A percentile compares a stretch with the other conserved stretches of the same genome.
Conservation (phyloP, 805 yeast species). For the Saccharomycopsis sp. region DNA sequence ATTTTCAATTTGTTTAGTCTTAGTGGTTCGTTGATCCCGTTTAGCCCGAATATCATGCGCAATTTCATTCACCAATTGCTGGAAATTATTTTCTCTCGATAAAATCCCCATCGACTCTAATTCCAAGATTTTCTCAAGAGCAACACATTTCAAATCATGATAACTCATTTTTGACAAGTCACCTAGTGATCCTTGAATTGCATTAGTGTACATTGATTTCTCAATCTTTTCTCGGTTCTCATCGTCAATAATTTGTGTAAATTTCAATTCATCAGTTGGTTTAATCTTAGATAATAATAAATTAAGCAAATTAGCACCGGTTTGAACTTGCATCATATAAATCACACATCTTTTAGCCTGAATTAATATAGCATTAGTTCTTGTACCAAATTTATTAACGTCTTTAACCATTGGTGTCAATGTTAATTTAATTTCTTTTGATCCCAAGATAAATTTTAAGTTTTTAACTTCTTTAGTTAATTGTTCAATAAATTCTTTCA, state of each 20-base stretch:
- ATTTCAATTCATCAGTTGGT: conserved; percentile 61
- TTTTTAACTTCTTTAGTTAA: conserved; percentile 6
- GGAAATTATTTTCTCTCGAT: conserved; percentile 64
- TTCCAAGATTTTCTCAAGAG: conserved; percentile 69
- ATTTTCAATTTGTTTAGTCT: conserved; percentile 30
- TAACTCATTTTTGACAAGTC: conserved; percentile 46
- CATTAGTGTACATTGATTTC: conserved; percentile 35
- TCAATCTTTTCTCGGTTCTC: conserved; percentile 37
- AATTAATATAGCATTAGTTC: conserved; percentile 50
- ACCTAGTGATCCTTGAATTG: conserved; percentile 41
- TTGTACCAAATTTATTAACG: conserved; percentile 38
- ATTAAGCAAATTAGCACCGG: conserved; percentile 57
- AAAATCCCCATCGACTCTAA: conserved; percentile 63
- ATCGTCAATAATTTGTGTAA: conserved; percentile 44
- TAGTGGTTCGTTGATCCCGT: conserved; percentile 30
- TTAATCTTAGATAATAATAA: conserved; percentile 59
- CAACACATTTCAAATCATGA: conserved; percentile 68
- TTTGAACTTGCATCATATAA: conserved; percentile 78
- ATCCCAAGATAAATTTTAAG: conserved; percentile 9
- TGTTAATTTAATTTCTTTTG: conserved; percentile 41
- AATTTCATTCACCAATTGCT: conserved; percentile 71
- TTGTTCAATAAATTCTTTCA: background rate
- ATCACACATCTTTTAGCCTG: conserved; percentile 76
- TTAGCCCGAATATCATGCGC: conserved; percentile 63
- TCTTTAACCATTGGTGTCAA: conserved; percentile 13